phyloP scores from a whole-genome alignment of 2,329 filamentous ascomycete species.

The Penicillium nordicum region DNA sequence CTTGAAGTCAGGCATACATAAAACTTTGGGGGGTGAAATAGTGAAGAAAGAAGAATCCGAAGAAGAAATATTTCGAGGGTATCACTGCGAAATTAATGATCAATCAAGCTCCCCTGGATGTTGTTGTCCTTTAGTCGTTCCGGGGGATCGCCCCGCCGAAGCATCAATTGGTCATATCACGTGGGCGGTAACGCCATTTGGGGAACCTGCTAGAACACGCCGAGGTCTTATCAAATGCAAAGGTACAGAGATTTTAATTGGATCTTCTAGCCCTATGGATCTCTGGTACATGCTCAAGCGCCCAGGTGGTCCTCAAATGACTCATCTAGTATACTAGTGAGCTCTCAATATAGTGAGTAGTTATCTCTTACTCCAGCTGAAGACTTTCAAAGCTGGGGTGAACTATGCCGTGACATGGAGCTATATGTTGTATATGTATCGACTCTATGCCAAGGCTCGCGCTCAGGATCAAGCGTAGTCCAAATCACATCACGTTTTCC shows the following conservation, averaged over 20 bases:
- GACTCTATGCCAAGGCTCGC: neutral
- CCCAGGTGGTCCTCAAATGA: neutral
- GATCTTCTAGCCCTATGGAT: neutral
- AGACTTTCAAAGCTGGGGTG: neutral
- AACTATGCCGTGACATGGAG: neutral
- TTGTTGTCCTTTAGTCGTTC: slow-evolving; percentile 28
- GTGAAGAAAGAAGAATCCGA: neutral
- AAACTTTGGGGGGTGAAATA: slow-evolving; percentile 10
- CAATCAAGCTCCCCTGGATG: slow-evolving; percentile 12
- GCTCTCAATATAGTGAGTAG: neutral
- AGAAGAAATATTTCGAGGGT: neutral
- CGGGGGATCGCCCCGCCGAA: slow-evolving; percentile 23
- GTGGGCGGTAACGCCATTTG: slow-evolving; percentile 29
- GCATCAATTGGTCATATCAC: slow-evolving; percentile 26
- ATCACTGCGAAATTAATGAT: slow-evolving; percentile 10
- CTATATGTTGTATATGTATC: too few species aligned
- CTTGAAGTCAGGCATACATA: slow-evolving; percentile 77
- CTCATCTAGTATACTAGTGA: neutral
- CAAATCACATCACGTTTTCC: neutral
- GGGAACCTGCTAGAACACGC: slow-evolving; percentile 27
- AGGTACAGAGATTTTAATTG: neutral
- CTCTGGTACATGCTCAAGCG: neutral
- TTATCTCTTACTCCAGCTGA: neutral
- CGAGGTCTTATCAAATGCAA: neutral
- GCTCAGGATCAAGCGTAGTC: neutral